phyloP scores from a whole-genome alignment of 1,139 yeast genomes.

The Saccharomycopsis hybrid region DNA sequence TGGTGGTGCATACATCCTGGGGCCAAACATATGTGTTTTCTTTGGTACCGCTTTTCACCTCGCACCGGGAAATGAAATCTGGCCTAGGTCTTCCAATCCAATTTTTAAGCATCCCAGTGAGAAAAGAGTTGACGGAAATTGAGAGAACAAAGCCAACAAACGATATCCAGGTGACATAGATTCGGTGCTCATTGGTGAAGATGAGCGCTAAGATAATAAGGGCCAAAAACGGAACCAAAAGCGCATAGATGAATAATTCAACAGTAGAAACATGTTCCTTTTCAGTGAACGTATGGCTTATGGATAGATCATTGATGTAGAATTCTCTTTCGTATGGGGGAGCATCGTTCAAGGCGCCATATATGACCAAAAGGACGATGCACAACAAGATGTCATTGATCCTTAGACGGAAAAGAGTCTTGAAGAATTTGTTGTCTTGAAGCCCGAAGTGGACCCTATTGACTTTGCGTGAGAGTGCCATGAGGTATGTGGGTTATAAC shows the following conservation, averaged over 20 bases:
- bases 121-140: slow-evolving; percentile 44
- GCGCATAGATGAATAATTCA: slow-evolving; percentile 34
- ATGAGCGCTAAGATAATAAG: slow-evolving; percentile 32
- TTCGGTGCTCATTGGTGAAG: slow-evolving; percentile 35
- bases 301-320: slow-evolving; percentile 44
- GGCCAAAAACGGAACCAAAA: slow-evolving; percentile 36
- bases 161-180: slow-evolving; percentile 43
- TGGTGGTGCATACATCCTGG: slow-evolving; percentile 44
- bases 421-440: slow-evolving; percentile 20
- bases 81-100: slow-evolving; percentile 82
- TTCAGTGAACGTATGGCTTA: slow-evolving; percentile 69
- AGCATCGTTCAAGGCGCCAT: slow-evolving; percentile 38
- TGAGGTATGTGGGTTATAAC: background rate
- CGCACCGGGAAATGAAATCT: slow-evolving; percentile 67
- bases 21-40: slow-evolving; percentile 45
- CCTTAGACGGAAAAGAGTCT: slow-evolving; percentile 44
- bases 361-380: slow-evolving; percentile 37
- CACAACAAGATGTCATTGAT: slow-evolving; percentile 47
- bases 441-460: slow-evolving; percentile 17
- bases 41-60: slow-evolving; percentile 25
- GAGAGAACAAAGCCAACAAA: slow-evolving; percentile 48
- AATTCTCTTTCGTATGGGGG: slow-evolving; percentile 72
- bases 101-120: slow-evolving; percentile 57
- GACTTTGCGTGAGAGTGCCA: slow-evolving; percentile 10
- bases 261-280: slow-evolving; percentile 50